Percentiles rank a stretch among this genome's conserved stretches.
phyloP scores from a whole-genome alignment of 768 basidiomycete genomes.

The Myochromella boudieri region DNA sequence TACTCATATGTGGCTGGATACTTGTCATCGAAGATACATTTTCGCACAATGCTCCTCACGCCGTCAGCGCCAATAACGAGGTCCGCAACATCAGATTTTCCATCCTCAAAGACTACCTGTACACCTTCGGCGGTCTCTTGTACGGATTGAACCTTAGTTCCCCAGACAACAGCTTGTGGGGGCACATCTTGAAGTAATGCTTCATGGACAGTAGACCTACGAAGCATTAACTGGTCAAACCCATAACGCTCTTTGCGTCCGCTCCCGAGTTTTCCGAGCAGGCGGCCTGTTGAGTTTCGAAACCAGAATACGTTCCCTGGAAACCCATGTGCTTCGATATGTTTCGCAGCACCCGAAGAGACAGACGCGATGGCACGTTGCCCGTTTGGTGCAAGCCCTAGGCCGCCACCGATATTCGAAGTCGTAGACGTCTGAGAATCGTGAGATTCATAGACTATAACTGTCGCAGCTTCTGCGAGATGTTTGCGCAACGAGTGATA shows the following conservation, averaged over 20 bases:
- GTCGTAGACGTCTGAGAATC: slow-evolving; percentile 24
- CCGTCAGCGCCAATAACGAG: slow-evolving; percentile 42
- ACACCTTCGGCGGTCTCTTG: slow-evolving; percentile 26
- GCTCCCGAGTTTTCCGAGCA: slow-evolving; percentile 28
- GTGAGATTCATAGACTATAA: slow-evolving; percentile 33
- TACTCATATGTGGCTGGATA: slow-evolving; percentile 29
- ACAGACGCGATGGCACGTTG: slow-evolving; percentile 32
- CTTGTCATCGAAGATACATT: slow-evolving; percentile 28
- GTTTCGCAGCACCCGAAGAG: slow-evolving; percentile 26
- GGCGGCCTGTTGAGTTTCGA: slow-evolving; percentile 31
- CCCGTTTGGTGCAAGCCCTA: slow-evolving; percentile 40
- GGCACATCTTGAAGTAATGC: slow-evolving; percentile 29
- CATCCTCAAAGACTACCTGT: slow-evolving; percentile 28
- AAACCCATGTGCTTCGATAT: slow-evolving; percentile 24
- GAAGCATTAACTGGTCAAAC: slow-evolving; percentile 30
- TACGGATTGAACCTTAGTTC: slow-evolving; percentile 25
- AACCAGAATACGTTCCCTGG: slow-evolving; percentile 11
- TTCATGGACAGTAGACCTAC: slow-evolving; percentile 33
- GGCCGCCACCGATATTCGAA: slow-evolving; percentile 31
- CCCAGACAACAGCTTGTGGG: slow-evolving; percentile 29
- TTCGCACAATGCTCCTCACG: slow-evolving; percentile 33
- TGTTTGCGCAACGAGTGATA: slow-evolving; percentile 34
- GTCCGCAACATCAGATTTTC: slow-evolving; percentile 31
- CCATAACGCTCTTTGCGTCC: slow-evolving; percentile 32
- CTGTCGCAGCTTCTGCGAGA: slow-evolving; percentile 16